Base-by-base conservation (phyloP, 1,139 yeast genomes). In the Yamadazyma sp. region DNA sequence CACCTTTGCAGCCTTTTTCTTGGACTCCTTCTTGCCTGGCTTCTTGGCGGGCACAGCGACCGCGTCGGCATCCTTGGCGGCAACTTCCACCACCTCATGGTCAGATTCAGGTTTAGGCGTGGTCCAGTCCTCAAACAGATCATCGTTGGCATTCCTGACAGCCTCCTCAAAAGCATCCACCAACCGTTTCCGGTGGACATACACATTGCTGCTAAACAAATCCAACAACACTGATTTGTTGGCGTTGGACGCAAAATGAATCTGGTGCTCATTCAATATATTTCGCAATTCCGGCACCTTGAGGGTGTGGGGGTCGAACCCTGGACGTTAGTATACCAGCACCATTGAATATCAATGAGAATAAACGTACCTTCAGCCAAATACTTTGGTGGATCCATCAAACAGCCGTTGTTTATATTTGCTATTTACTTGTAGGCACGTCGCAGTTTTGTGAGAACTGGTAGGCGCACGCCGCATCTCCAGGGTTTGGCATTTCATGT, bases 251-350 rank as follows among this genome's bases (percentile, higher is more conserved):
- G 82, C 73, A 52, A 70, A 80, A 7, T 61, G 60, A 16, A 87
- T 67, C n/a, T 72, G 67, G 54, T 86, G 74, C 38, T 75, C 78
- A 24, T 69, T 60, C 41, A 88, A 67, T 29, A 86, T 68, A 28
- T 78, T 71, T 48, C 92, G 71, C 51, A 88, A 67, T 43, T 83
- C 78, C 5, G 86, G 76, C 26, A 82, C 78, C 32, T 78, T 82
- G 46, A 84, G 62, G 27, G 73, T 61, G 31, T 68, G 66, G 10
- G 88, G 81, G 52, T 86, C 82, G 54, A 84, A 86, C 72, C 88
- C 48, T 38, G 14, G 21, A 26, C 25, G 38, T 40, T 7, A 12
- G 12, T 31, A 24, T 31, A 29, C 35, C 34, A 23, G 6, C 3
- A 11, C 7, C 14, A 15, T 12, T 4, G 10, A 11, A 12, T 5